Evolutionary conservation across 106 monocot genomes (phyloP), one percentile per base, ranked within the genome.

Genomic region (Dioscorea alata): DNA sequence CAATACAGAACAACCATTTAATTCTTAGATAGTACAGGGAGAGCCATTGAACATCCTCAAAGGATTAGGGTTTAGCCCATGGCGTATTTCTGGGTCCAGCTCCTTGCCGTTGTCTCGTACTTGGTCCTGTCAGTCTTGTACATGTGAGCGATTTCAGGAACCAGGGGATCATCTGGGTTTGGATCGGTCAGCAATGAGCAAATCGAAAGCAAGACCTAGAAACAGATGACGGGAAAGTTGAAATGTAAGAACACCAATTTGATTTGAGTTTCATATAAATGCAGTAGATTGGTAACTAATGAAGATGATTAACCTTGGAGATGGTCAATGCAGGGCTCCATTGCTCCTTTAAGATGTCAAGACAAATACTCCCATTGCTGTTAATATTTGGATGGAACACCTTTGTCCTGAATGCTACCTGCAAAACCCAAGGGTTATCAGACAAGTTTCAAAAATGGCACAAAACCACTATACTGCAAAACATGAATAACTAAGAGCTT

Each of bases 321-420:
- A 86, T 86, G 70, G 86, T 86, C 17, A 86, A 59, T 20, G 86
- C 86, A 19, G 86, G 86, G 54, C 86, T 86, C 86, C 86, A 86
- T 33, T 86, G 86, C 73, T 83, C 86, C 73, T 83, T 86, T 24
- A 86, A 63, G 62, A 86, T 86, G 73, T 86, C 86, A n/a, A 86
- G 79, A 69, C 86, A 86, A 70, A 86, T 86, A 73, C 86, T 83
- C 8, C 86, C 82, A 33, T 86, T 86, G 66, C 82, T 82, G 69
- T 86, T 86, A 48, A 86, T 82, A 62, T 86, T 86, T 50, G 86
- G 86, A 66, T 86, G 86, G 70, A 82, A 86, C 33, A 86, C 86
- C 70, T 86, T 76, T 14, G 81, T 81, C 52, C 63, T 72, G 67
- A 81, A 81, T 13, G 81, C 76, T 49, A 81, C 75, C 76, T 76